These are phyloP conservation scores for Thielaviopsis euricoi DNA, from an alignment of 2,329 filamentous ascomycete genomes.

Conservation along the genomic window DNA sequence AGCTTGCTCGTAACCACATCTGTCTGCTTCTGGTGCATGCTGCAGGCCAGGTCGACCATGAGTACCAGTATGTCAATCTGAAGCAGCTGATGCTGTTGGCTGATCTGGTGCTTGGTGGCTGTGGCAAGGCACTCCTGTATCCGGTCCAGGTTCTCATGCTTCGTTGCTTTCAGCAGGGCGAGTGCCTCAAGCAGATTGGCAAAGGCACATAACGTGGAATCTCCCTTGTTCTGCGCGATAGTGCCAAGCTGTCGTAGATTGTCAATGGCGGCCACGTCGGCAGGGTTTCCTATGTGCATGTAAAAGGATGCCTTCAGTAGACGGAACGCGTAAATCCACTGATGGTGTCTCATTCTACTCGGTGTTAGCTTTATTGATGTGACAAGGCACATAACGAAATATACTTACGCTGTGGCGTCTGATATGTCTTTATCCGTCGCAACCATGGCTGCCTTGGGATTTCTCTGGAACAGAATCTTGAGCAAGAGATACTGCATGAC, in stretches of 20 bases:
- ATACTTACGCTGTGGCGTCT: constrained; percentile 46
- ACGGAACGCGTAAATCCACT: constrained; percentile 64
- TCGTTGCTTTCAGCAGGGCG: constrained; percentile 46
- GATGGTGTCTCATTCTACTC: constrained; percentile 43
- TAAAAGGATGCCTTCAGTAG: constrained; percentile 57
- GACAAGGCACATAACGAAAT: constrained; percentile 6
- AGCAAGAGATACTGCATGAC: constrained; percentile 59
- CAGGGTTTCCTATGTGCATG: constrained; percentile 40
- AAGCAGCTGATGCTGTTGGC: constrained; percentile 43
- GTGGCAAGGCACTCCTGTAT: constrained; percentile 61
- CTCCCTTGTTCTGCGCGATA: constrained; percentile 42
- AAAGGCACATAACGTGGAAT: constrained; percentile 47
- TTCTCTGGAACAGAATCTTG: constrained; percentile 53
- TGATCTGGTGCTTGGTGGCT: constrained; percentile 53
- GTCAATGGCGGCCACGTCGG: constrained; percentile 48
- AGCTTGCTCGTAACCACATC: constrained; percentile 43
- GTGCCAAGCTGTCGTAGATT: constrained; percentile 48
- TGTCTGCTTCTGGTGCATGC: constrained; percentile 44
- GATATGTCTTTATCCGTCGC: constrained; percentile 51
- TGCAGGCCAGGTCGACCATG: constrained; percentile 54
- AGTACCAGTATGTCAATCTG: constrained; percentile 51
- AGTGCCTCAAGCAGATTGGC: constrained; percentile 54
- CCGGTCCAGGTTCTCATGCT: constrained; percentile 49
- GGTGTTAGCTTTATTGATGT: constrained; percentile 10
- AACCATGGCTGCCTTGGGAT: constrained; percentile 56